Evolutionary conservation across 2,329 filamentous ascomycete genomes (phyloP).

Genomic region (Pseudocercospora fijiensis): DNA sequence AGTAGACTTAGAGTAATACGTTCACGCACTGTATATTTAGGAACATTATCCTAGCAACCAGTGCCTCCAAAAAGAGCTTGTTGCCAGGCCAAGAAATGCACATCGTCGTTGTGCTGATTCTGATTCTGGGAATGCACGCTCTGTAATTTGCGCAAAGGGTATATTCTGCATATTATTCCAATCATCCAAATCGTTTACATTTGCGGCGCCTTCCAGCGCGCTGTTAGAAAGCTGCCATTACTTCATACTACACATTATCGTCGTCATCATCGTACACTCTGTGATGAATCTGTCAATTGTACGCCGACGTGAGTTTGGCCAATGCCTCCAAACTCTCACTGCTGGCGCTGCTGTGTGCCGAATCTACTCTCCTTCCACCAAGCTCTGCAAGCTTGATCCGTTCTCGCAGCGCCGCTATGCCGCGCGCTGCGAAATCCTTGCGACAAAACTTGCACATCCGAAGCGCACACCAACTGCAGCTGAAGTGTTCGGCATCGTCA

Average conservation of each 20-base stretch:
- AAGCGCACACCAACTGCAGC: constrained; percentile 37
- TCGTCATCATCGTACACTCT: background rate
- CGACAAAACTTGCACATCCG: constrained; percentile 36
- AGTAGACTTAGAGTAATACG: no score
- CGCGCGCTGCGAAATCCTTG: constrained; percentile 27
- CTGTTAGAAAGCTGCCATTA: constrained; percentile 1
- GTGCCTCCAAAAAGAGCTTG: no score
- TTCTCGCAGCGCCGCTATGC: constrained; percentile 28
- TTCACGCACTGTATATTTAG: background rate
- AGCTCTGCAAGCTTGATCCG: constrained; percentile 23
- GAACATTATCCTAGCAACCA: no score
- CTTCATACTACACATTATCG: background rate
- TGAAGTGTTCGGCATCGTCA: constrained; percentile 34
- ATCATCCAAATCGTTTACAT: background rate
- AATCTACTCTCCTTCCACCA: constrained; percentile 12
- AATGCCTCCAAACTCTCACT: constrained; percentile 15
- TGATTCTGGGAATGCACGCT: background rate
- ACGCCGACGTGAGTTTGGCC: constrained; percentile 6
- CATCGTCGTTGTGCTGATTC: background rate
- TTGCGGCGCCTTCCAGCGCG: background rate
- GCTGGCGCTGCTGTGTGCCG: constrained; percentile 12
- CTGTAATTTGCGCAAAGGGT: constrained; percentile 2
- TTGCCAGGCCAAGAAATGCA: no score
- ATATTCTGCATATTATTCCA: background rate
- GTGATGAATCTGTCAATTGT: background rate